A percentile compares a stretch with the other conserved stretches of the same genome.
Evolutionary conservation across 2,329 filamentous ascomycete genomes (phyloP).

Genomic region (Aspergillus sp.): DNA sequence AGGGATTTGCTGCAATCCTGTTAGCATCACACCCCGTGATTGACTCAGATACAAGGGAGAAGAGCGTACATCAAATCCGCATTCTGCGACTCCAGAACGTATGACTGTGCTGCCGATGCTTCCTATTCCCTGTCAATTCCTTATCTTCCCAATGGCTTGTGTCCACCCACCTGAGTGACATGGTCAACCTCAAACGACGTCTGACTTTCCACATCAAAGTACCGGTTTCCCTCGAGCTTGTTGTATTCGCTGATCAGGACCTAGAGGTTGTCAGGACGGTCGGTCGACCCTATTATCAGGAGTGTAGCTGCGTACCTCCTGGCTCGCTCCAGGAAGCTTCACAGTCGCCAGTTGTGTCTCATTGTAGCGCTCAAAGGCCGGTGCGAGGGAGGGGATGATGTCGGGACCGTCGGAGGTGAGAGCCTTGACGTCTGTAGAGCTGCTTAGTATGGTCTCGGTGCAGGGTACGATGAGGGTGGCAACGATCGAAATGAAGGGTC

Average conservation of each 20-base stretch:
- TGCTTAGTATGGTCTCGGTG: constrained; percentile 15
- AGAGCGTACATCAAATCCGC: constrained; percentile 72
- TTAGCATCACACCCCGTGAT: background rate
- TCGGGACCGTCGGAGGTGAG: constrained; percentile 71
- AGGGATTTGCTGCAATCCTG: constrained; percentile 70
- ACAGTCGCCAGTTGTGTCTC: constrained; percentile 88
- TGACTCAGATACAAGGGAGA: background rate
- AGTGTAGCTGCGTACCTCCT: constrained; percentile 59
- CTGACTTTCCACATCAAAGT: constrained; percentile 86
- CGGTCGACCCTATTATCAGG: background rate
- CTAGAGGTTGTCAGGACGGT: constrained; percentile 36
- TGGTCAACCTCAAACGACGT: constrained; percentile 91
- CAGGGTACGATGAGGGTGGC: constrained; percentile 6
- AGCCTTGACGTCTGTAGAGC: constrained; percentile 76
- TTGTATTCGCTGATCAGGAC: constrained; percentile 85
- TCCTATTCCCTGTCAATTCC: constrained; percentile 54
- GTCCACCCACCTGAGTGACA: constrained; percentile 62
- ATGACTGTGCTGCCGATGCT: constrained; percentile 78
- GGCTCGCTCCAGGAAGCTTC: constrained; percentile 83
- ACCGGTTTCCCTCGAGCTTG: constrained; percentile 74
- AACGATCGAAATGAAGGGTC: background rate
- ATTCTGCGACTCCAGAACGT: constrained; percentile 74
- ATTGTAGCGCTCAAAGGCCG: constrained; percentile 92
- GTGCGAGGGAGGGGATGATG: constrained; percentile 70
- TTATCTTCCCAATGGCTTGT: constrained; percentile 17